Percentiles rank a stretch among this genome's conserved stretches.
These are phyloP conservation scores for Colletotrichum endophyticum DNA, from an alignment of 2,329 filamentous ascomycete species.

Conservation along the genomic window DNA sequence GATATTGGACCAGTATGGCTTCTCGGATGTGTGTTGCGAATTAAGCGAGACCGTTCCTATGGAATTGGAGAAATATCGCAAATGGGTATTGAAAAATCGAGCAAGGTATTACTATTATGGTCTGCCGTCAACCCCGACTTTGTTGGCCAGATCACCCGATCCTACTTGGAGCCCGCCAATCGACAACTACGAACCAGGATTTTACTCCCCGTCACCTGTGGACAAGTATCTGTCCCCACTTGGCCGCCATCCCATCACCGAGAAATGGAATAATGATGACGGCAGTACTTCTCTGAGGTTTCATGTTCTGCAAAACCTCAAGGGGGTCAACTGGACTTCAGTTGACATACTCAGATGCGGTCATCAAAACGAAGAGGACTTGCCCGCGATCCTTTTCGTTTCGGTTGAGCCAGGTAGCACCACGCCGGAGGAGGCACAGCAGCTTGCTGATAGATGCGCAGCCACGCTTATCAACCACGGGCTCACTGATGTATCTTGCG, in stretches of 20 bases:
- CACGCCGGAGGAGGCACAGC: neutral
- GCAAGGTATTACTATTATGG: neutral
- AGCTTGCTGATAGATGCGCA: neutral
- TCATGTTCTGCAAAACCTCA: neutral
- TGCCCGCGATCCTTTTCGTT: neutral
- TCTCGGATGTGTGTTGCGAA: no score
- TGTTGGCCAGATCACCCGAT: neutral
- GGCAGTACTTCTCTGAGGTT: neutral
- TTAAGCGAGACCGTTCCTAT: no score
- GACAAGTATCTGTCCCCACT: no score
- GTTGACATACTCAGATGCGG: neutral
- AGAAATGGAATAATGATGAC: neutral
- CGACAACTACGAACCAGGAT: no score
- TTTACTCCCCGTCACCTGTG: no score
- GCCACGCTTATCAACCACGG: neutral
- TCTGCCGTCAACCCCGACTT: neutral
- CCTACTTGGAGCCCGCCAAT: neutral
- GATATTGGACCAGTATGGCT: no score
- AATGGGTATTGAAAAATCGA: no score
- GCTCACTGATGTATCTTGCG: neutral
- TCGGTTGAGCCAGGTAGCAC: neutral
- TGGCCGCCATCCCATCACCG: neutral
- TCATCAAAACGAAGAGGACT: neutral
- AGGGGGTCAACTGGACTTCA: neutral
- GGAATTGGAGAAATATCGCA: no score